A percentile compares a stretch with the other conserved stretches of the same genome.
Conservation (phyloP, 345 rosid genomes). For the Pistacia vera region DNA sequence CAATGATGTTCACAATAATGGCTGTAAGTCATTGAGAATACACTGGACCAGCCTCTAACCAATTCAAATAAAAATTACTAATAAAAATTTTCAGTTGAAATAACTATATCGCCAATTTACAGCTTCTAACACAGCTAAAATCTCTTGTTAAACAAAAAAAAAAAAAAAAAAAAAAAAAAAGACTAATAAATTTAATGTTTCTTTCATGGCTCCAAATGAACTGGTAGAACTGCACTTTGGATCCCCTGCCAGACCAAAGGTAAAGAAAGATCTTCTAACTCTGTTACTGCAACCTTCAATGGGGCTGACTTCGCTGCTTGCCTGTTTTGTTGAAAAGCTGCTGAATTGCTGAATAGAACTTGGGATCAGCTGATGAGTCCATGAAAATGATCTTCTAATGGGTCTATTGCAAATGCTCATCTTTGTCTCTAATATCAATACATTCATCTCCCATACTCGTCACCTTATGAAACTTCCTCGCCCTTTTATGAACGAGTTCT, state of each 20-base stretch:
- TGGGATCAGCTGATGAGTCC: conserved; percentile 80
- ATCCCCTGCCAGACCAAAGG: conserved; percentile 65
- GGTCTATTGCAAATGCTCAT: conserved; percentile 66
- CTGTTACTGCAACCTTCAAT: conserved; percentile 47
- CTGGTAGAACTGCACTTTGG: conserved; percentile 67
- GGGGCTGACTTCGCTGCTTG: conserved; percentile 43
- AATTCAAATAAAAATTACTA: conserved; percentile 22
- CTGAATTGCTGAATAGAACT: conserved; percentile 62
- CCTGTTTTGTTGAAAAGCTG: conserved; percentile 47
- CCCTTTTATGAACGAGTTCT: conserved; percentile 31
- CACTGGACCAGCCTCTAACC: conserved; percentile 17
- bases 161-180: conserved; percentile 17
- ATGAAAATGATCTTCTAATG: conserved; percentile 85
- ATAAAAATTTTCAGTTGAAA: conserved; percentile 23
- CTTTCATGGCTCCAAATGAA: conserved; percentile 55
- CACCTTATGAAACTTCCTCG: conserved; percentile 46
- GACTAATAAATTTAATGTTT: neutral
- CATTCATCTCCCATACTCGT: conserved; percentile 93
- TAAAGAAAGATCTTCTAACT: conserved; percentile 67
- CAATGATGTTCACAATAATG: conserved; percentile 30
- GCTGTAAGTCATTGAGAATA: conserved; percentile 17
- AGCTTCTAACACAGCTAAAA: conserved; percentile 28
- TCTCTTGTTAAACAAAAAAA: conserved; percentile 26
- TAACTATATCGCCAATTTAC: conserved; percentile 26
- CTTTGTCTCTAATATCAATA: conserved; percentile 63